These are phyloP conservation scores for Filosporella fistucella DNA, from an alignment of 495 filamentous ascomycete genomes.

Conservation along the genomic window DNA sequence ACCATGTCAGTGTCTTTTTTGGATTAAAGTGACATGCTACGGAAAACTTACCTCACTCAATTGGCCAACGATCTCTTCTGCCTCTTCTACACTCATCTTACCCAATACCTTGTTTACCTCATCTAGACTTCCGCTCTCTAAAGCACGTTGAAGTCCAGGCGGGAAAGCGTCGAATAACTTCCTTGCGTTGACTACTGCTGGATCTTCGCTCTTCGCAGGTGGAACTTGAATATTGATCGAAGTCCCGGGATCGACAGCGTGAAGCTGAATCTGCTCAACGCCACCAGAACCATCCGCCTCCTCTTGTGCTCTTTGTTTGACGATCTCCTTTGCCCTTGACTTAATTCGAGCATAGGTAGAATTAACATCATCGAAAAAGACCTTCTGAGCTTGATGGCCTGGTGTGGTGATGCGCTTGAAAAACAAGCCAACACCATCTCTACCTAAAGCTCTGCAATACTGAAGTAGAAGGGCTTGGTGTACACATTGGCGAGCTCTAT, in stretches of 20 bases:
- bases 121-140: conserved; percentile 82
- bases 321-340: conserved; percentile 71
- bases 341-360: conserved; percentile 80
- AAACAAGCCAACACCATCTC: conserved; percentile 86
- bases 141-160: conserved; percentile 71
- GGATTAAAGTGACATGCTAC: neutral
- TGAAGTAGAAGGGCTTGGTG: conserved; percentile 91
- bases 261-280: conserved; percentile 96
- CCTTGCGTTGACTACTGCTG: conserved; percentile 59
- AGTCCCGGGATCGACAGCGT: conserved; percentile 91
- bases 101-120: conserved; percentile 95
- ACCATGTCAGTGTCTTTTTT: neutral
- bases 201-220: conserved; percentile 58
- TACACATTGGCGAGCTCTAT: conserved; percentile 81
- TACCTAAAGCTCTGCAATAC: conserved; percentile 86
- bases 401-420: conserved; percentile 94
- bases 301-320: conserved; percentile 57
- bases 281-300: conserved; percentile 54
- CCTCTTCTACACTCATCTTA: conserved; percentile 87
- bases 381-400: conserved; percentile 83
- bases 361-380: conserved; percentile 91
- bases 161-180: conserved; percentile 81
- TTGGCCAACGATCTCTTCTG: conserved; percentile 82
- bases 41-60: conserved; percentile 62
- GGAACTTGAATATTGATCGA: conserved; percentile 85